These are phyloP conservation scores for Physcia stellaris DNA, from an alignment of 495 filamentous ascomycete genomes.

Conservation along the genomic window DNA sequence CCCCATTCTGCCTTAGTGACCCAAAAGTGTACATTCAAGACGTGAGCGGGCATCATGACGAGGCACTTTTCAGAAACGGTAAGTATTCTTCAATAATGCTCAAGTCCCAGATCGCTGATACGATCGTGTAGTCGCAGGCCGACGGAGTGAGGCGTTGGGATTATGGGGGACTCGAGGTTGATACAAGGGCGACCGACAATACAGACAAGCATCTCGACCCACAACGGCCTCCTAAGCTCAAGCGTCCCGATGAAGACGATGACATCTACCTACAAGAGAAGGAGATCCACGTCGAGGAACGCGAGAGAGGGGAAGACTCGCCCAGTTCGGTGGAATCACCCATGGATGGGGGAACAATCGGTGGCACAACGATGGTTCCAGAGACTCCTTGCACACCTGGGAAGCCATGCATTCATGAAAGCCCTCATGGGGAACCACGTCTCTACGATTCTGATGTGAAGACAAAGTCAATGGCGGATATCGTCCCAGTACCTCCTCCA, in stretches of 20 bases:
- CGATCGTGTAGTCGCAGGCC: too few species aligned
- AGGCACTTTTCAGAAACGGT: constrained; percentile 2
- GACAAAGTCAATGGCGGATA: too few species aligned
- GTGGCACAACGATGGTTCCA: neutral
- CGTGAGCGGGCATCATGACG: constrained; percentile 2
- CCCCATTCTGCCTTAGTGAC: neutral
- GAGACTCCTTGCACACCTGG: neutral
- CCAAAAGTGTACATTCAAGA: too few species aligned
- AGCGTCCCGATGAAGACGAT: constrained; percentile 4
- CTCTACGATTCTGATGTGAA: too few species aligned
- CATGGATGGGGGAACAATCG: neutral
- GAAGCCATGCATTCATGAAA: neutral
- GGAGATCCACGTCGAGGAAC: too few species aligned
- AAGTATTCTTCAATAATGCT: too few species aligned
- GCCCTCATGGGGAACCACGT: too few species aligned
- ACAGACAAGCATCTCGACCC: constrained; percentile 3
- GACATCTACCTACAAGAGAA: constrained; percentile 10
- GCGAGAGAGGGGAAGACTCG: too few species aligned
- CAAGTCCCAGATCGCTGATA: too few species aligned
- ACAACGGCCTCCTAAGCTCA: constrained; percentile 4
- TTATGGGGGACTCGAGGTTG: constrained; percentile 15
- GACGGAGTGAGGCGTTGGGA: constrained; percentile 6
- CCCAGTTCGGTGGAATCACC: too few species aligned
- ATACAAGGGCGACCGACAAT: constrained; percentile 13
- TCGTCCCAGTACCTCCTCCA: too few species aligned